Base-by-base conservation (phyloP, 441 rosid genomes). In the Biscutella auriculata region DNA sequence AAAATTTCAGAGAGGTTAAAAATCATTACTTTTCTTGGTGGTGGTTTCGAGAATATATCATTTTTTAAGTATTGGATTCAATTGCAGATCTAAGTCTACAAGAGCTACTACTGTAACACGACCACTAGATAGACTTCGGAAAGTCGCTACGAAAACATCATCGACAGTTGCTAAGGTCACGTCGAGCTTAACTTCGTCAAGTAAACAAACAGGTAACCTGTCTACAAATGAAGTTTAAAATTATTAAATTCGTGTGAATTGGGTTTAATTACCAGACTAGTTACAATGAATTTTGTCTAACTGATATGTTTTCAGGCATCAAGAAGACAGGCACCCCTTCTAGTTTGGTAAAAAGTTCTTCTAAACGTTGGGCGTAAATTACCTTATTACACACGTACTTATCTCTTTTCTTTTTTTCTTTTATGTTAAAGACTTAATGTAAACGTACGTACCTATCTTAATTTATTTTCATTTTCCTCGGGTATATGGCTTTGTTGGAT, bases 351-450 rank as follows among this genome's bases (percentile, higher is more conserved):
- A 85, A 74, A 71, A 19, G 23, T 19, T 71, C 83, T 35, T 60
- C 81, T 3, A 75, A 65, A 52, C 55, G 80, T 59, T 77, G 79
- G 82, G 67, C 63, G 44, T 79, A 69, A 78, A 33, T 55, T 11
- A 65, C 27, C 27, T 25, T 47, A 28, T 37, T 29, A 55, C 4
- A 67, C 63, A 62, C 67, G 58, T 19, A 19, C 23, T 19, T 19
- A 19, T 19, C 23, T 19, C 23, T 19, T 19, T 19, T n/a, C 23
- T 19, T 19, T 43, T 51, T 49, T 28, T 10, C 15, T 15, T 29
- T 12, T 60, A 7, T 16, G 29, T 23, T 3, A 21, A 41, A 33
- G 12, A 17, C 39, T 6, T 53, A n/a, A n/a, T n/a, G n/a, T n/a
- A n/a, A n/a, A 19, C 4, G 4, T 40, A 61, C 62, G 11, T 53